Conservation (phyloP, 1,284 basidiomycete genomes). For the Vanrija sp. region DNA sequence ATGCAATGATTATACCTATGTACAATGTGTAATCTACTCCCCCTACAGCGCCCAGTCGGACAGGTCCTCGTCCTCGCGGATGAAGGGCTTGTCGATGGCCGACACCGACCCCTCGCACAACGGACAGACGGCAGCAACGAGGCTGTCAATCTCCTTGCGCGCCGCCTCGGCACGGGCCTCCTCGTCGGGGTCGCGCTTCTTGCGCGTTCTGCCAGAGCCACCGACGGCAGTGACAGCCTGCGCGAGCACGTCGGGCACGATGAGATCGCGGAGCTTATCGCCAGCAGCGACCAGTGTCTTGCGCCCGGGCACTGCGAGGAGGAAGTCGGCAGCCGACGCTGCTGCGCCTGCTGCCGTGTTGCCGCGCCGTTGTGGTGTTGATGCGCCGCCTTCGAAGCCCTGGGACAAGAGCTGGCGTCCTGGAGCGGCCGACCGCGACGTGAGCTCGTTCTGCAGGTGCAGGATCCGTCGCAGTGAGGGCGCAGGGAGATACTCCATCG, state of each 20-base stretch:
- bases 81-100: slow-evolving; percentile 79
- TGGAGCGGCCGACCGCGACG: slow-evolving; percentile 51
- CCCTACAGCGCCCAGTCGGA: slow-evolving; percentile 70
- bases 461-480: slow-evolving; percentile 76
- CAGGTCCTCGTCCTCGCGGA: slow-evolving; percentile 73
- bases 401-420: slow-evolving; percentile 8
- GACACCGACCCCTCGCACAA: slow-evolving; percentile 80
- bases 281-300: slow-evolving; percentile 81
- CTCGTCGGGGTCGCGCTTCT: slow-evolving; percentile 54
- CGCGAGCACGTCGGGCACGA: slow-evolving; percentile 84
- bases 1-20: neutral
- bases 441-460: slow-evolving; percentile 73
- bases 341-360: slow-evolving; percentile 13
- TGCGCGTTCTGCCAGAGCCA: slow-evolving; percentile 37
- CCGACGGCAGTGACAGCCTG: slow-evolving; percentile 48
- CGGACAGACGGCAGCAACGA: slow-evolving; percentile 81
- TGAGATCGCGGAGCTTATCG: slow-evolving; percentile 80
- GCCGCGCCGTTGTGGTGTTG: slow-evolving; percentile 26
- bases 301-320: slow-evolving; percentile 56
- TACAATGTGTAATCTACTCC: neutral
- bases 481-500: slow-evolving; percentile 81
- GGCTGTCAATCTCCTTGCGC: slow-evolving; percentile 74
- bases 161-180: slow-evolving; percentile 56
- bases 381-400: slow-evolving; percentile 1
- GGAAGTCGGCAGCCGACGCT: slow-evolving; percentile 35